Evolutionary conservation across 129 eudicot genomes (phyloP).

Genomic region (Tagetes erecta): DNA sequence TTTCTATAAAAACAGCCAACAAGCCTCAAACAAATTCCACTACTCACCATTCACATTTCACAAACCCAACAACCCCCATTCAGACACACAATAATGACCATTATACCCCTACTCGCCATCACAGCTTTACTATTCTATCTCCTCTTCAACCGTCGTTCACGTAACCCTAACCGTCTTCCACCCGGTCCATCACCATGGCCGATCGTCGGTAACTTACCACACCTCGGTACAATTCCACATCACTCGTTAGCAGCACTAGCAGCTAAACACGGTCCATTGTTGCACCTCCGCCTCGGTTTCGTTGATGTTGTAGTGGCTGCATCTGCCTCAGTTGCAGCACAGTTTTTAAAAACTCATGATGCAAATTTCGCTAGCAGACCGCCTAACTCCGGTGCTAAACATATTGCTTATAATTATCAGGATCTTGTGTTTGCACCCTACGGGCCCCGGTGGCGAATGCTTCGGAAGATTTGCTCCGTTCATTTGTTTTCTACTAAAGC

Average conservation of each 20-base stretch:
- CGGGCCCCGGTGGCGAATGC: constrained; percentile 89
- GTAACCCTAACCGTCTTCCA: constrained; percentile 42
- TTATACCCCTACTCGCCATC: constrained; percentile 21
- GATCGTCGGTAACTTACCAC: constrained; percentile 77
- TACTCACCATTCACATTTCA: too few species aligned
- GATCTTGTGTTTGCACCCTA: constrained; percentile 91
- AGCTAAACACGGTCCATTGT: constrained; percentile 58
- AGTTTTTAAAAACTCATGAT: constrained; percentile 67
- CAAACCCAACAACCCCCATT: not conserved
- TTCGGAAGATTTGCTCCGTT: constrained; percentile 70
- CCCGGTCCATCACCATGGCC: constrained; percentile 99
- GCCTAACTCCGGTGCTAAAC: constrained; percentile 82
- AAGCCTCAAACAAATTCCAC: too few species aligned
- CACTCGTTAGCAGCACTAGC: constrained; percentile 74
- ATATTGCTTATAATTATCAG: constrained; percentile 78
- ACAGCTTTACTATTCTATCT: constrained; percentile 25
- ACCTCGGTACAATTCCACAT: constrained; percentile 76
- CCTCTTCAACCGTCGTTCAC: constrained; percentile 33
- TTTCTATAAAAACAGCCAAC: not conserved
- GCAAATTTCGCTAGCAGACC: constrained; percentile 79
- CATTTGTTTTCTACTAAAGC: constrained; percentile 82
- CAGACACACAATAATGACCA: constrained; percentile 11
- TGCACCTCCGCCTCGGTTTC: constrained; percentile 73
- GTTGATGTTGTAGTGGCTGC: constrained; percentile 85
- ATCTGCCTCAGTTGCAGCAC: constrained; percentile 62